Percentiles rank a stretch among this genome's conserved stretches.
phyloP scores from a whole-genome alignment of 805 yeast species.

The Candida suzukii region DNA sequence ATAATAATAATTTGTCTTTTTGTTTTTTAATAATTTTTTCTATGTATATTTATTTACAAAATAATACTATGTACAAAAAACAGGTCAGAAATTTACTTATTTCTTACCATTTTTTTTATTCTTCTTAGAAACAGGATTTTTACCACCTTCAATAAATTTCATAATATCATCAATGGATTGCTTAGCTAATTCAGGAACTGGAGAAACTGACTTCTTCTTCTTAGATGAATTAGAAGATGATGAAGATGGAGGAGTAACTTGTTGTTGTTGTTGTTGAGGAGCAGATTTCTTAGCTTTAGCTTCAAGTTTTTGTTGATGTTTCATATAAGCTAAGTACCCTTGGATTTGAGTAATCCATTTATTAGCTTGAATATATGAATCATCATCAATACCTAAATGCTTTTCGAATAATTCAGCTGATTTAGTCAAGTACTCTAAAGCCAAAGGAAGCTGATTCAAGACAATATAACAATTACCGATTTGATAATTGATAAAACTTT shows the following conservation, averaged over 20 bases:
- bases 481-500: constrained; percentile 65
- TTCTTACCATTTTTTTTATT: constrained; percentile 18
- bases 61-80: no score
- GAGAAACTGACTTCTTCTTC: constrained; percentile 26
- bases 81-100: constrained; percentile 6
- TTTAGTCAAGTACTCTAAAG: constrained; percentile 46
- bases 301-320: constrained; percentile 33
- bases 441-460: constrained; percentile 42
- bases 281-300: constrained; percentile 10
- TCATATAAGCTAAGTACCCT: constrained; percentile 38
- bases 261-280: constrained; percentile 12
- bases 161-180: constrained; percentile 69
- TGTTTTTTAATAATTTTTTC: no score
- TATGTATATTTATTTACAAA: no score
- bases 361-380: constrained; percentile 58
- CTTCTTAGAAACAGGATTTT: constrained; percentile 22
- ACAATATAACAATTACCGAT: constrained; percentile 54
- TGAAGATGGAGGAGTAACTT: constrained; percentile 16
- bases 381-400: constrained; percentile 62
- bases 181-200: constrained; percentile 50
- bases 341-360: constrained; percentile 56
- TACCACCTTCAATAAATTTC: constrained; percentile 58
- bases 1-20: neutral
- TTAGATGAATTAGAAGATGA: constrained; percentile 7
- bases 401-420: constrained; percentile 52